Evolutionary conservation across 2,329 filamentous ascomycete species (phyloP), one percentile per base, ranked within the genome.

Genomic region (Knufia fluminis): DNA sequence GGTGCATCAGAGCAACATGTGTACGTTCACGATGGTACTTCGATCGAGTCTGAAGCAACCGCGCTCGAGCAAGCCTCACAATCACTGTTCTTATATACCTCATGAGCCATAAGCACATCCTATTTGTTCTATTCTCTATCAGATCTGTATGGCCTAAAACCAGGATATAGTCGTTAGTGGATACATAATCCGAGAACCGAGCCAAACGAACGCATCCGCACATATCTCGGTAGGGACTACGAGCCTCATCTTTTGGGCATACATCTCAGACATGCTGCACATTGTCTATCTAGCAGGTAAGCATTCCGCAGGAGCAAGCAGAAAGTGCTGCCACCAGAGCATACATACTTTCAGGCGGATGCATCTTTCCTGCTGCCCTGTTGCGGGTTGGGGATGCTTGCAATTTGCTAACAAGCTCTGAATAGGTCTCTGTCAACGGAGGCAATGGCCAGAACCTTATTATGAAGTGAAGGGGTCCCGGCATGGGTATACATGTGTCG

Each of bases 371-470:
- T 8, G 22, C 14, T 7, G 14, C 40, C 22, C 17, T n/a, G 14
- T 41, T 7, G 28, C 14, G 28, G 28, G 28, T 17, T 26, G 31
- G 28, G 23, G 12, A 16, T 17, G 22, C 22, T 43, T 10, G 24
- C 14, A 20, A 7, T 12, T 10, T 28, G 31, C 43, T 46, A 23
- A 46, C 32, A 22, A 22, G n/a, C 20, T 19, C 24, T 82, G 33
- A 46, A 52, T 66, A 97, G 91, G 89, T 71, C 83, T 96, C 63
- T 97, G 91, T 77, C 85, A 86, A 67, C 88, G 91, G 61, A 88
- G 91, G 68, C 86, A 88, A 69, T 97, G 91, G 91, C 82, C 81
- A 59, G 87, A 94, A 66, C 91, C 91, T 62, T 77, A 80, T 65
- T 97, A 94, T 76, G 88, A 85, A 75, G 78, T 77, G 59, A 82